Evolutionary conservation across 768 basidiomycete genomes (phyloP), one percentile per base, ranked within the genome.

Genomic region (Fomitopsis pulvina): DNA sequence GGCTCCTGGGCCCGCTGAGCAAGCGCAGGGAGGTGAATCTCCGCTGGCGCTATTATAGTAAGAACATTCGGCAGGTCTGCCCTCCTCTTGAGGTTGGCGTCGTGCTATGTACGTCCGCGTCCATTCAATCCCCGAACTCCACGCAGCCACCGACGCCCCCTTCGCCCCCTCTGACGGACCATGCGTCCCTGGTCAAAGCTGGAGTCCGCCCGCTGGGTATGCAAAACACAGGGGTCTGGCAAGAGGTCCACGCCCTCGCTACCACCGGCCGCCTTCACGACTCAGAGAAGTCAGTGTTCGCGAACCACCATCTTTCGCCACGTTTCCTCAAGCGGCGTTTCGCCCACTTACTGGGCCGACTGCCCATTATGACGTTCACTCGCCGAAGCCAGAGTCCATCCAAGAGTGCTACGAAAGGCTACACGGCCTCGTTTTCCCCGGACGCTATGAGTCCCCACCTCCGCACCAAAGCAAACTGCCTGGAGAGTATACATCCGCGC

Each of bases 11-110:
- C 2, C 77, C 73, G 9, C 69, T 89, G 38, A 86, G 85, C 70
- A 85, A 79, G 60, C 79, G 88, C 29, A 77, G 87, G 39, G 78
- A 88, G 62, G 72, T 80, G 43, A 92, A 92, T 64, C 72, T 81
- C 41, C 79, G 80, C 20, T 79, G 83, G 80, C 77, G 80, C 20
- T 86, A 73, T 59, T 88, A 81, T 64, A 66, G 62, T 14, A 56
- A 53, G 9, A 77, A 87, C 60, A 70, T 70, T 54, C 75, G 70
- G 57, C 83, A 80, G 55, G 65, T 83, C 21, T 59, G 66, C 2
- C 80, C 82, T 22, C 87, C 89, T 6, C 62, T 89, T n/a, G 70
- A 81, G 54, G 59, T 78, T 14, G 62, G 63, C n/a, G 55, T 68
- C n/a, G 43, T 53, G 21, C 51, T n/a, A n/a, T n/a, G n/a, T n/a